A percentile compares a stretch with the other conserved stretches of the same genome.
Conservation (phyloP, 2,329 filamentous ascomycete genomes). For the Colletotrichum australisinense region DNA sequence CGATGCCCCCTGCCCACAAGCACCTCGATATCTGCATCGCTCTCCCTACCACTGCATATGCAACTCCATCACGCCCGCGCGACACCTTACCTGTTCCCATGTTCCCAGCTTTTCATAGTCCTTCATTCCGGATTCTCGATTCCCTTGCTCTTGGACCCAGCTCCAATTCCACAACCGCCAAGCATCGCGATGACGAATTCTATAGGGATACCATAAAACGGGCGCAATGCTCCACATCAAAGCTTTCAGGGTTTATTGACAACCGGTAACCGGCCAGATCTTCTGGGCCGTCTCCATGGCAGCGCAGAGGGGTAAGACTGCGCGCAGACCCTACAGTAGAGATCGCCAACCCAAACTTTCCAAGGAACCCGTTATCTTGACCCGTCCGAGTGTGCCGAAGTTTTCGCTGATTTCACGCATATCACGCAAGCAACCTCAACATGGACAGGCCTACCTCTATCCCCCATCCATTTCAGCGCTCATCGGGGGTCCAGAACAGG, state of each 20-base stretch:
- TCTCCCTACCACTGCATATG: not conserved
- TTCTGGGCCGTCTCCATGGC: not conserved
- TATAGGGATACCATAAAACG: not conserved
- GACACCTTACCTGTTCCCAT: not conserved
- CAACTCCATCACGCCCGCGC: not conserved
- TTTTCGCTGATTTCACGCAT: not conserved
- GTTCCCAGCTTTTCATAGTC: not conserved
- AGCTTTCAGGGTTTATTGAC: not conserved
- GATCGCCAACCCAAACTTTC: not conserved
- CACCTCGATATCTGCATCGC: conserved; percentile 2
- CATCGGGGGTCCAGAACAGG: not conserved
- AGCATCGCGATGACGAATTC: not conserved
- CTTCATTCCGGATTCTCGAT: not conserved
- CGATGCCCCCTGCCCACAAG: not conserved
- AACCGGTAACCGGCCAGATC: not conserved
- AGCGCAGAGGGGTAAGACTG: not conserved
- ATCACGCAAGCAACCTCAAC: not conserved
- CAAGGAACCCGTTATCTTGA: not conserved
- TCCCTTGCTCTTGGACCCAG: not conserved
- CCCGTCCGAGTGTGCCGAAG: not conserved
- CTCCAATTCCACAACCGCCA: not conserved
- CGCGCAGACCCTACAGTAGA: not conserved
- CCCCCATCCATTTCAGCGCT: not conserved
- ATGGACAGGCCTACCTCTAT: not conserved
- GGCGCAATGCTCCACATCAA: not conserved